Conservation (phyloP, 192 early-diverging fungal genomes). For the Dimargaris xerosporica region DNA sequence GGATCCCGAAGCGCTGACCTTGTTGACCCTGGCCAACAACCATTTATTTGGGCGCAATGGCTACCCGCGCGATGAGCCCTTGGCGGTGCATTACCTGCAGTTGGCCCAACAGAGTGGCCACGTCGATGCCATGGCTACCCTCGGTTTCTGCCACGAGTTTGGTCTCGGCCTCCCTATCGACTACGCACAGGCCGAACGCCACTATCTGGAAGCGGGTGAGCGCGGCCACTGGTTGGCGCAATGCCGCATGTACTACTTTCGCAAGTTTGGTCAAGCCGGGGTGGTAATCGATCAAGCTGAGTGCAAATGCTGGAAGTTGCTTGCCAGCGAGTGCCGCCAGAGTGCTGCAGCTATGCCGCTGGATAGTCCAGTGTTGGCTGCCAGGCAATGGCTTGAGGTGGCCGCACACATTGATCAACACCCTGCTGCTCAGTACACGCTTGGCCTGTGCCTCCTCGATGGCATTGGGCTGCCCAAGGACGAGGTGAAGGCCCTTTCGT, state of each 20-base stretch:
- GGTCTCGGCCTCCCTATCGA: constrained; percentile 52
- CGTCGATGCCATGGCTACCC: constrained; percentile 36
- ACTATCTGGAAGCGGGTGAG: constrained; percentile 48
- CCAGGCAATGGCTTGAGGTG: constrained; percentile 43
- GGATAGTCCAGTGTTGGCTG: constrained; percentile 31
- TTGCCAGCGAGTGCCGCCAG: too few relatives aligned
- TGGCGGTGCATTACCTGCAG: constrained; percentile 34
- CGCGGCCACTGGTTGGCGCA: constrained; percentile 46
- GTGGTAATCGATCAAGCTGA: constrained; percentile 66
- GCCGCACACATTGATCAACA: constrained; percentile 40
- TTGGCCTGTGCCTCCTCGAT: constrained; percentile 68
- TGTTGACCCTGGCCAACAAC: constrained; percentile 14
- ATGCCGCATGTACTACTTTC: constrained; percentile 54
- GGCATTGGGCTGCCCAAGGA: constrained; percentile 56
- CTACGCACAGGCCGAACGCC: constrained; percentile 41
- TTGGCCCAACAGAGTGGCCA: constrained; percentile 31
- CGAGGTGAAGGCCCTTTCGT: constrained; percentile 48
- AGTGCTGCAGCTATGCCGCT: too few relatives aligned
- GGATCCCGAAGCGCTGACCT: too few relatives aligned
- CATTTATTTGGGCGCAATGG: constrained; percentile 37
- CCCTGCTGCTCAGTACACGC: constrained; percentile 45
- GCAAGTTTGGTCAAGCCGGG: constrained; percentile 62
- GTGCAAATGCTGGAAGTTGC: constrained; percentile 64
- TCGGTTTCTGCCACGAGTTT: constrained; percentile 76
- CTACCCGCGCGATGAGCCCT: constrained; percentile 22